Base-by-base conservation (phyloP, 1,139 yeast genomes). In the Yamadazyma membranifaciens region DNA sequence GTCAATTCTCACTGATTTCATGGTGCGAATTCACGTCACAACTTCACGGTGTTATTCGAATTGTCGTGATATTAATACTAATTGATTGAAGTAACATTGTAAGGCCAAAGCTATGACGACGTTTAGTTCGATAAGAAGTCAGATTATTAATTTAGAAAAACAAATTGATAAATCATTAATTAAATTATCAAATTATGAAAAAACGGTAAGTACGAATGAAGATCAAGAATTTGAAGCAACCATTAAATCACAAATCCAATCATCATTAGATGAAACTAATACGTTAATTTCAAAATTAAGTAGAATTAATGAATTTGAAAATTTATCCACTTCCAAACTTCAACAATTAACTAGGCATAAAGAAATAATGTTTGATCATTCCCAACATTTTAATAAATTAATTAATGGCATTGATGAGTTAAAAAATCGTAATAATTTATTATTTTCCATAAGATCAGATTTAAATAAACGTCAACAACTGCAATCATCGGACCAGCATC, bases 341-440 rank as follows among this genome's bases (percentile, higher is more conserved):
- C 92, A 87, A 54, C 98, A 92, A 58, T 66, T 89, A 36, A 80
- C 83, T 42, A 80, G 98, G 44, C 96, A 89, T 59, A 79, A 78
- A 52, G 96, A 89, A 59, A 76, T 79, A 22, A 67, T 88, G 28
- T 75, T 69, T 41, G 95, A 89, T 42, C 94, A 87, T 60, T 72
- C 77, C 60, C 63, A 70, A 38, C 85, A 83, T 45, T 85, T 78
- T 53, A 63, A 67, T 35, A 76, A 86, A 47, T 76, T 91, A 40
- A 68, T 76, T 47, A 60, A 73, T 6, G 67, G 81, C 11, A 80
- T 87, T 32, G 69, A 73, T 44, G 91, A 87, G 49, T 95, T 85
- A 51, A 78, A 96, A 42, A 82, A 85, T 59, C 75, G 91, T 47
- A 65, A 80, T 49, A 88, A 89, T 52, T 64, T 92, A 35, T 65